Evolutionary conservation across 306 rosid genomes (phyloP).

Genomic region (Lathyrus aphaca): DNA sequence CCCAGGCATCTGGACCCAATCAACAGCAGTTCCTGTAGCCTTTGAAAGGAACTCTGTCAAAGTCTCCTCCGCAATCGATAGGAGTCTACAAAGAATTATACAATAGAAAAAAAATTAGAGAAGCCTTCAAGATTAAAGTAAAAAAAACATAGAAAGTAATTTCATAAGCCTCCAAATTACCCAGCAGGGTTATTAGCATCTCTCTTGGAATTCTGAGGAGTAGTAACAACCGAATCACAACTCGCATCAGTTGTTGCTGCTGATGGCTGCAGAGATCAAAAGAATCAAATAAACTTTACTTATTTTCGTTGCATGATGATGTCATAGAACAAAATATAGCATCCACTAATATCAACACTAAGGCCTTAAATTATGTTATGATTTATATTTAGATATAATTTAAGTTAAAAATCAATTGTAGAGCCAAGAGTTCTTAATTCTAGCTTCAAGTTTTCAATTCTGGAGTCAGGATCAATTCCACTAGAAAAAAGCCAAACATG

Average conservation of each 20-base stretch:
- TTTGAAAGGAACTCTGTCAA: constrained; percentile 99
- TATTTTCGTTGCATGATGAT: constrained; percentile 11
- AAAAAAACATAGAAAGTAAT: constrained; percentile 26
- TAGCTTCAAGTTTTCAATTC: neutral
- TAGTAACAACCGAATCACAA: constrained; percentile 85
- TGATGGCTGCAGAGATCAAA: constrained; percentile 56
- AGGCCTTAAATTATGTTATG: neutral
- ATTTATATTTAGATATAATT: no score
- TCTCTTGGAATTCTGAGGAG: constrained; percentile 77
- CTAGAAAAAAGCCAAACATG: neutral
- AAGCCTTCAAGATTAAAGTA: neutral
- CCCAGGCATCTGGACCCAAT: constrained; percentile 99
- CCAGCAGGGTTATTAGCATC: constrained; percentile 99
- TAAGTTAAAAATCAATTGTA: neutral
- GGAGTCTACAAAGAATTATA: constrained; percentile 68
- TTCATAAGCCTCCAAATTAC: constrained; percentile 48
- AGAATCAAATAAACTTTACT: constrained; percentile 17
- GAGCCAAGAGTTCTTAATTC: neutral
- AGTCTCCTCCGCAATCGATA: constrained; percentile 96
- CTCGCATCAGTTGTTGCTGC: constrained; percentile 91
- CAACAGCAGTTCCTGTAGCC: constrained; percentile 99
- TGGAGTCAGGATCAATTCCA: neutral
- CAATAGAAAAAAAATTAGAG: neutral
- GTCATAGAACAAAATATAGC: neutral
- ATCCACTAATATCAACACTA: constrained; percentile 6